phyloP scores from a whole-genome alignment of 2,329 filamentous ascomycete genomes.

The Colletotrichum brevisporum region DNA sequence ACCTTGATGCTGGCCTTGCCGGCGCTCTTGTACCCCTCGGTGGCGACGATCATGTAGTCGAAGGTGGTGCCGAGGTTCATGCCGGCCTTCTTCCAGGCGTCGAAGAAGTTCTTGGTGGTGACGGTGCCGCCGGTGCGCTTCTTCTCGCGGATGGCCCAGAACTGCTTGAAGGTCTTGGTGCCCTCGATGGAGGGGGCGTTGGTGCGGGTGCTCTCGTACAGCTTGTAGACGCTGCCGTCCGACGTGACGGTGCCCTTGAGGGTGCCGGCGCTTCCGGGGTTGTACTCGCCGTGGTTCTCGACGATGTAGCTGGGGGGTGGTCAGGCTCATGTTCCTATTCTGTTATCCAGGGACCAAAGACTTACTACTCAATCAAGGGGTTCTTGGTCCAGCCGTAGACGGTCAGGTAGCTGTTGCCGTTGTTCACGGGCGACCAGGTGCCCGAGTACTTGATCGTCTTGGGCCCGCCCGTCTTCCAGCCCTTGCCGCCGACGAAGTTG shows the following conservation, averaged over 20 bases:
- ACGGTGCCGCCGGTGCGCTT: conserved; percentile 67
- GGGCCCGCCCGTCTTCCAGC: conserved; percentile 66
- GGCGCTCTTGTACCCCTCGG: conserved; percentile 66
- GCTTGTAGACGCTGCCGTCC: conserved; percentile 55
- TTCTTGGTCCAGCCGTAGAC: conserved; percentile 56
- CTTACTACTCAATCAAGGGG: conserved; percentile 49
- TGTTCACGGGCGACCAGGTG: conserved; percentile 47
- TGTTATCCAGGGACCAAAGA: fast-evolving
- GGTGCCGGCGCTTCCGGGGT: conserved; percentile 51
- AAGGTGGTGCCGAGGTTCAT: conserved; percentile 60
- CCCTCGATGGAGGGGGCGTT: conserved; percentile 65
- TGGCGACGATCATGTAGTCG: conserved; percentile 69
- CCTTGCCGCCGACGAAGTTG: conserved; percentile 71
- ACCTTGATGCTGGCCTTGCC: conserved; percentile 64
- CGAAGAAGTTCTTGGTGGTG: conserved; percentile 64
- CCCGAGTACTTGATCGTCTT: conserved; percentile 51
- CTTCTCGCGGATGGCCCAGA: conserved; percentile 63
- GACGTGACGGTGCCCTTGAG: conserved; percentile 52
- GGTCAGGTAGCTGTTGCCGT: conserved; percentile 53
- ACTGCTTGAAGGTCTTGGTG: conserved; percentile 66
- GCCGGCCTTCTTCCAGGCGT: conserved; percentile 65
- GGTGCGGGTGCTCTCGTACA: conserved; percentile 52
- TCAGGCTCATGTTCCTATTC: not conserved
- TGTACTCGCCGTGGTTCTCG: conserved; percentile 55
- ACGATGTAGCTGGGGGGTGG: conserved; percentile 50